Evolutionary conservation across 768 basidiomycete genomes (phyloP), one percentile per base, ranked within the genome.

Genomic region (Sutorius australiensis): DNA sequence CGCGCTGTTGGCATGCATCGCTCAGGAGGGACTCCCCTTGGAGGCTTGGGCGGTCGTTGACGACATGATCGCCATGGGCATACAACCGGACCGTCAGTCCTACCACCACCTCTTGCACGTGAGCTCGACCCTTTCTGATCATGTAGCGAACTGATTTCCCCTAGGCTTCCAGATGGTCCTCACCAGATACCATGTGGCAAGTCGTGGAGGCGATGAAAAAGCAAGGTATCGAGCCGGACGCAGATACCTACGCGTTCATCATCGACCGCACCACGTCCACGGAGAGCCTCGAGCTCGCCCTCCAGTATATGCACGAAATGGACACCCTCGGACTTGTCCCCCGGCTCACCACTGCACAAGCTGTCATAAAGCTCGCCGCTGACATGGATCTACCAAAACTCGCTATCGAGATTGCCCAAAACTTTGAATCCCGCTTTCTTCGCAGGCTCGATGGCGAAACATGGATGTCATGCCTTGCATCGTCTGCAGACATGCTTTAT

Each of bases 401-500:
- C 24, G 90, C 90, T 3, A 67, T 91, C 43, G 90, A 92, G 48
- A 63, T 94, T 13, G 83, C 84, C 0, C 67, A 73, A 3, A 72
- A 77, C 55, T 89, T 80, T 48, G 90, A 93, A 60, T 60, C 67
- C 36, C 62, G 72, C 6, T 78, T 82, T 5, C 68, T 78, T 28
- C 78, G 84, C 33, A 76, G 74, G 57, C 61, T 92, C 28, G 77
- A 77, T 3, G 67, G 72, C 17, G 67, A 70, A 6, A 73, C 77
- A 1, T 95, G 91, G 92, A 69, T 84, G 46, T 71, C 78, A 2
- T 85, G 87, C 60, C 75, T 95, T 39, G 66, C 76, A 14, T 73
- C 86, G 9, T 83, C 87, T 28, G 84, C 87, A 0, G 79, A 83
- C 19, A 68, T 69, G 38, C 73, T 86, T 37, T 89, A 83, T 69